A percentile compares a stretch with the other conserved stretches of the same genome.
Conservation (phyloP, 129 eudicot genomes). For the Saposhnikovia divaricata region DNA sequence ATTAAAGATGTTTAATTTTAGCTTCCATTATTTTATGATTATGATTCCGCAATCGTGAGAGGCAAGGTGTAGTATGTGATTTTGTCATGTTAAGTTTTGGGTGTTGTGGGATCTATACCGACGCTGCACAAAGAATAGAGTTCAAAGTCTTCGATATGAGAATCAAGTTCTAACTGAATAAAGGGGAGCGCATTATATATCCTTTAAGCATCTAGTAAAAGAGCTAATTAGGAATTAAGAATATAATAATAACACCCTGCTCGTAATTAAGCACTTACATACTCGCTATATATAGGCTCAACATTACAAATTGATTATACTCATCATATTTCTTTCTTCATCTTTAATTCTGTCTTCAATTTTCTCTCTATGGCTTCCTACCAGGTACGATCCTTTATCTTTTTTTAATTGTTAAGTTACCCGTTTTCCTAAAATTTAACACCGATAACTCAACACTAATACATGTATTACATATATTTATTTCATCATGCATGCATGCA, state of each 20-base stretch:
- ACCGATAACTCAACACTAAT: not conserved
- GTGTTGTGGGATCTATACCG: no score
- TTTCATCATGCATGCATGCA: not conserved
- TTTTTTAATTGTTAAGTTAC: not conserved
- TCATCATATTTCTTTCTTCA: not conserved
- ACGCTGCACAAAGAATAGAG: no score
- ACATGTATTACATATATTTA: not conserved
- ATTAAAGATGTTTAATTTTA: no score
- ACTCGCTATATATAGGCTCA: not conserved
- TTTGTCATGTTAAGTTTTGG: no score
- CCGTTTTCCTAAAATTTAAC: no score
- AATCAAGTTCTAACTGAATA: not conserved
- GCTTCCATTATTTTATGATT: no score
- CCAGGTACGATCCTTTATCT: conserved; percentile 6
- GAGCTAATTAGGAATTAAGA: not conserved
- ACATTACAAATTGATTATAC: not conserved
- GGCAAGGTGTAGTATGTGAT: no score
- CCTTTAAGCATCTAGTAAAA: not conserved
- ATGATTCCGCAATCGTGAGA: no score
- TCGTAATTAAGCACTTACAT: not conserved
- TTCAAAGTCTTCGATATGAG: not conserved
- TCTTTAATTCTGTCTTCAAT: not conserved
- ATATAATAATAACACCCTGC: not conserved
- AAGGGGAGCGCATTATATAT: not conserved
- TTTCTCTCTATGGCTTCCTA: conserved; percentile 20